Evolutionary conservation across 108 stramenopile genomes (phyloP).

Genomic region (Chaetoceros muelleri): DNA sequence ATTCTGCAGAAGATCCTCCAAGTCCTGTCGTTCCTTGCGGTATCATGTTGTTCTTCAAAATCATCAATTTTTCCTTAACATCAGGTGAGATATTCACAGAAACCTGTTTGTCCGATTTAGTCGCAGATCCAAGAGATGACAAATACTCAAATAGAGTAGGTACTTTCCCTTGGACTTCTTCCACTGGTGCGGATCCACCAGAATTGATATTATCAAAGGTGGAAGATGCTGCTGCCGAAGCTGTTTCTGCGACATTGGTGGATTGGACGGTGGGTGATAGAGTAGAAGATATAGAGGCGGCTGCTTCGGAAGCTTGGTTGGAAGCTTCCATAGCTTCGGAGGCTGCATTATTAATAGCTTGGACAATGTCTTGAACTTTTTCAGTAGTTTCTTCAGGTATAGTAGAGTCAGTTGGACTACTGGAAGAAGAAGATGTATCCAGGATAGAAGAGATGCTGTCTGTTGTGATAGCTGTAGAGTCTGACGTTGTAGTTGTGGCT

Average conservation of each 20-base stretch:
- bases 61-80: not conserved
- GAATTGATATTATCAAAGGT: too few relatives aligned
- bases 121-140: not conserved
- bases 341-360: not conserved
- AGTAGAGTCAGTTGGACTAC: too few relatives aligned
- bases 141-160: not conserved
- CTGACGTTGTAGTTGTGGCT: too few relatives aligned
- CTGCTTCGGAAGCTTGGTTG: not conserved
- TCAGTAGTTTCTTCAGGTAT: not conserved
- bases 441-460: not conserved
- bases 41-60: not conserved
- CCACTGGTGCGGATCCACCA: not conserved
- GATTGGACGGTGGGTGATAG: not conserved
- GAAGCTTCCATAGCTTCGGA: not conserved
- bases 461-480: too few relatives aligned
- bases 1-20: not conserved
- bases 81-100: not conserved
- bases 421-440: too few relatives aligned
- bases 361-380: not conserved
- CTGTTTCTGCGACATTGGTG: not conserved
- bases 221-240: not conserved
- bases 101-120: too few relatives aligned
- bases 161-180: not conserved
- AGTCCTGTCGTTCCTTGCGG: not conserved
- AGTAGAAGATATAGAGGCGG: not conserved